Conservation (phyloP, 2,329 filamentous ascomycete genomes). For the Fusarium humuli region DNA sequence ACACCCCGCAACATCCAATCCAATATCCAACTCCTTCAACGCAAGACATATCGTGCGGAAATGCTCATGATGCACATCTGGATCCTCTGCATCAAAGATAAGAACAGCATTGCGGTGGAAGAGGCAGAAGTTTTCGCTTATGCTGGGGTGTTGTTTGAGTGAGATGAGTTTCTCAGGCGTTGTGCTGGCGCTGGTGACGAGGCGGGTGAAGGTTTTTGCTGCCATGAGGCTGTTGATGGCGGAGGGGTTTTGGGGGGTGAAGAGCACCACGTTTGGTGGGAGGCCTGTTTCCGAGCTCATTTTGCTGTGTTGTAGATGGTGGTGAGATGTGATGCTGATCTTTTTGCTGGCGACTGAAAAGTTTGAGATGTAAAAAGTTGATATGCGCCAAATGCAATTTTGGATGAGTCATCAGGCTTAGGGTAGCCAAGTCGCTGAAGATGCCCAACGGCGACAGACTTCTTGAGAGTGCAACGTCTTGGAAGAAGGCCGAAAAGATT, state of each 20-base stretch:
- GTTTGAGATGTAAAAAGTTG: background rate
- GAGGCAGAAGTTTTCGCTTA: conserved; percentile 1
- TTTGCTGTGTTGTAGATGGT: background rate
- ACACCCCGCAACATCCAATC: conserved; percentile 17
- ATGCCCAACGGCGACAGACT: too few relatives aligned
- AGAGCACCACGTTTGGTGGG: conserved; percentile 8
- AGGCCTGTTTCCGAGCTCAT: background rate
- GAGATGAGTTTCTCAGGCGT: background rate
- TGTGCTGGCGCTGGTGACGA: conserved; percentile 11
- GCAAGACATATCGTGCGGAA: conserved; percentile 20
- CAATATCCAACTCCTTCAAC: conserved; percentile 17
- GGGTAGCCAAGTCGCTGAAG: background rate
- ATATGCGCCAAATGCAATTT: background rate
- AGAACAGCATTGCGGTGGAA: conserved; percentile 11
- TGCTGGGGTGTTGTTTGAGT: background rate
- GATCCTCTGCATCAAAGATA: background rate
- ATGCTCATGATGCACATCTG: conserved; percentile 12
- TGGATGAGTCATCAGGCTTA: background rate
- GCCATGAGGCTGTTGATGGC: background rate
- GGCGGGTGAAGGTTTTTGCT: conserved; percentile 7
- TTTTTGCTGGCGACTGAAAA: background rate
- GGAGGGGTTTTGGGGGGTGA: background rate
- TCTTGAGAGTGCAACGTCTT: too few relatives aligned
- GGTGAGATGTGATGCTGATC: background rate
- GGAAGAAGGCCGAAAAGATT: too few relatives aligned